phyloP scores from a whole-genome alignment of 371 early-diverging fungal genomes.

The Polyrhizophydium stewartii region DNA sequence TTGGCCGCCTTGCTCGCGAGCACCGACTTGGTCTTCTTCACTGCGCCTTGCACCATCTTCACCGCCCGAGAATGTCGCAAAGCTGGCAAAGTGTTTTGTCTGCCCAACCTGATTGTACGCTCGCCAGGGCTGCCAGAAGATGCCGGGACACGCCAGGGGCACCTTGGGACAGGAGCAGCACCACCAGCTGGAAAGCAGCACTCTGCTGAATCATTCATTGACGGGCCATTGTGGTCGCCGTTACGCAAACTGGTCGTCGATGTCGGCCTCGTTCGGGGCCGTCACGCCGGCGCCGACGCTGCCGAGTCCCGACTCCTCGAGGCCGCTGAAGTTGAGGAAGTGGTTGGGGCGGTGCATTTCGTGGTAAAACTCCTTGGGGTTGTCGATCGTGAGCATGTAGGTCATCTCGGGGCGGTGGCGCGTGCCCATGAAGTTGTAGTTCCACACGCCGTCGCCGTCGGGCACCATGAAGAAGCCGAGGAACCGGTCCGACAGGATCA shows the following conservation, averaged over 20 bases:
- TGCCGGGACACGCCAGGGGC: too few relatives aligned
- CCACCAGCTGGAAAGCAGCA: too few relatives aligned
- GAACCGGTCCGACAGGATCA: conserved; percentile 90
- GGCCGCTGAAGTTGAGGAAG: conserved; percentile 88
- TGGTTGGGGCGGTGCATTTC: conserved; percentile 93
- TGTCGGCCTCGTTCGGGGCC: conserved; percentile 1
- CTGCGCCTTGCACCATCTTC: not conserved
- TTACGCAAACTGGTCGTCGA: conserved; percentile 5
- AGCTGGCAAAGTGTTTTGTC: too few relatives aligned
- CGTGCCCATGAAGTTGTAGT: conserved; percentile 95
- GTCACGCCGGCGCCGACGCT: conserved; percentile 35
- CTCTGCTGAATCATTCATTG: too few relatives aligned
- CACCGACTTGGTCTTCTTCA: not conserved
- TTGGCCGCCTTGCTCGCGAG: not conserved
- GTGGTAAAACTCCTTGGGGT: conserved; percentile 95
- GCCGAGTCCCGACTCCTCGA: conserved; percentile 60
- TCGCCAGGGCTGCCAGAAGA: too few relatives aligned
- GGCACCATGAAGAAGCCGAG: conserved; percentile 98
- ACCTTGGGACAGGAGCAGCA: too few relatives aligned
- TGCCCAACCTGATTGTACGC: too few relatives aligned
- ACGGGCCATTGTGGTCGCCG: too few relatives aligned
- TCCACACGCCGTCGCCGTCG: conserved; percentile 85
- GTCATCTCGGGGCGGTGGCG: conserved; percentile 87
- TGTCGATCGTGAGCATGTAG: conserved; percentile 82
- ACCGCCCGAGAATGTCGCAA: too few relatives aligned